These are phyloP conservation scores for Vickermania spadyakhi DNA, from an alignment of 208 protist genomes.

Conservation along the genomic window DNA sequence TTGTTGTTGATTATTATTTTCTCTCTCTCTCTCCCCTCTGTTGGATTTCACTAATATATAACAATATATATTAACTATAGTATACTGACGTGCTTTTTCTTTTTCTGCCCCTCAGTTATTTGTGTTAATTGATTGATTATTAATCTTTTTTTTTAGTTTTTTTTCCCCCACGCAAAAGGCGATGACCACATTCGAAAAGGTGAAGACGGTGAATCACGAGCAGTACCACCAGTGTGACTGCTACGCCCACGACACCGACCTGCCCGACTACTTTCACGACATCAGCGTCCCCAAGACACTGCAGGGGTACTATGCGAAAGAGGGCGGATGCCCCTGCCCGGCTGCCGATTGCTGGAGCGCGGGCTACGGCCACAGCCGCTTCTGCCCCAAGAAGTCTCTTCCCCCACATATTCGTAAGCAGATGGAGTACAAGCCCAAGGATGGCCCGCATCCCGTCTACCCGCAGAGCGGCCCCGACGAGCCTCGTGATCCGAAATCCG, in stretches of 20 bases:
- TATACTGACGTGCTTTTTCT: too few species aligned
- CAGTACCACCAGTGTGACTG: conserved; percentile 50
- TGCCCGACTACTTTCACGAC: conserved; percentile 61
- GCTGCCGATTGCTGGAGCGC: conserved; percentile 7
- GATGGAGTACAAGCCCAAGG: conserved; percentile 25
- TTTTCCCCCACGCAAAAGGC: not conserved
- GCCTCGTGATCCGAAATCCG: conserved; percentile 19
- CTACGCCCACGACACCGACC: conserved; percentile 36
- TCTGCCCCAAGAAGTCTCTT: conserved; percentile 6
- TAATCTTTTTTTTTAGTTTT: too few species aligned
- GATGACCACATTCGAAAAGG: not conserved
- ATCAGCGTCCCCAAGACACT: conserved; percentile 49
- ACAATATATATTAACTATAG: too few species aligned
- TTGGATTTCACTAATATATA: too few species aligned
- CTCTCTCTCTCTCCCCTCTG: too few species aligned
- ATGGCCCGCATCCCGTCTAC: conserved; percentile 29
- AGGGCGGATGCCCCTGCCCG: conserved; percentile 49
- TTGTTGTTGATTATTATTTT: too few species aligned
- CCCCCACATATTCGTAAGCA: conserved; percentile 5
- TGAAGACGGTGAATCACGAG: conserved; percentile 5
- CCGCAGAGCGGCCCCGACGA: conserved; percentile 1
- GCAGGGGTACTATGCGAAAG: conserved; percentile 50
- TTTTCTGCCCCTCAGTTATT: too few species aligned
- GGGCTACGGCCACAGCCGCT: conserved; percentile 6
- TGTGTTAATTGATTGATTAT: too few species aligned